phyloP scores from a whole-genome alignment of 495 filamentous ascomycete species.

The Evansstolkia leycettana region DNA sequence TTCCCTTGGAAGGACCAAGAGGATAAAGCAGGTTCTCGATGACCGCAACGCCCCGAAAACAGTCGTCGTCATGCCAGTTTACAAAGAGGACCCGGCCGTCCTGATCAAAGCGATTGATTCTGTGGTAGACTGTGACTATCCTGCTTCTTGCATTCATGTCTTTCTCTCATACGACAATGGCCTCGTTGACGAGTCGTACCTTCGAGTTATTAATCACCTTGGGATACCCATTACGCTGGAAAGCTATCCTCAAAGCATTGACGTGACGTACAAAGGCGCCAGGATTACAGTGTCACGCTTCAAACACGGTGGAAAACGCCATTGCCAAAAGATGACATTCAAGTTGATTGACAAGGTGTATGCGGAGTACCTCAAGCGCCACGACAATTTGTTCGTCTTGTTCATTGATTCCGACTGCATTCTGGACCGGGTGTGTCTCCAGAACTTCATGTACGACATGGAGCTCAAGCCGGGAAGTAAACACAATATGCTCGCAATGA shows the following conservation, averaged over 20 bases:
- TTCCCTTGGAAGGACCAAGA: constrained; percentile 65
- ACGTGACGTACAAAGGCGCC: constrained; percentile 69
- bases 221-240: constrained; percentile 70
- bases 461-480: constrained; percentile 90
- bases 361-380: constrained; percentile 70
- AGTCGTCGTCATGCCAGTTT: constrained; percentile 95
- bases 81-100: constrained; percentile 83
- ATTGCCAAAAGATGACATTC: constrained; percentile 91
- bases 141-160: constrained; percentile 83
- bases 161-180: constrained; percentile 95
- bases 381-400: constrained; percentile 89
- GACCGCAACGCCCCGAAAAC: constrained; percentile 84
- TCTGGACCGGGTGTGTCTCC: constrained; percentile 80
- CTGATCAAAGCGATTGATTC: constrained; percentile 84
- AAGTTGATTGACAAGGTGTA: constrained; percentile 93
- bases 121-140: constrained; percentile 90
- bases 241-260: constrained; percentile 79
- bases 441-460: constrained; percentile 99
- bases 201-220: constrained; percentile 77
- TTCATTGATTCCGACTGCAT: constrained; percentile 99
- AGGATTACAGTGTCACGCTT: constrained; percentile 90
- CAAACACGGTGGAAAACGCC: constrained; percentile 82
- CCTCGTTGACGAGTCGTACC: constrained; percentile 76
- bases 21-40: constrained; percentile 75
- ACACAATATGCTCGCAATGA: constrained; percentile 95